Evolutionary conservation across 75 land plant genomes (phyloP), one percentile per base, ranked within the genome.

Genomic region (Gnetum montanum): DNA sequence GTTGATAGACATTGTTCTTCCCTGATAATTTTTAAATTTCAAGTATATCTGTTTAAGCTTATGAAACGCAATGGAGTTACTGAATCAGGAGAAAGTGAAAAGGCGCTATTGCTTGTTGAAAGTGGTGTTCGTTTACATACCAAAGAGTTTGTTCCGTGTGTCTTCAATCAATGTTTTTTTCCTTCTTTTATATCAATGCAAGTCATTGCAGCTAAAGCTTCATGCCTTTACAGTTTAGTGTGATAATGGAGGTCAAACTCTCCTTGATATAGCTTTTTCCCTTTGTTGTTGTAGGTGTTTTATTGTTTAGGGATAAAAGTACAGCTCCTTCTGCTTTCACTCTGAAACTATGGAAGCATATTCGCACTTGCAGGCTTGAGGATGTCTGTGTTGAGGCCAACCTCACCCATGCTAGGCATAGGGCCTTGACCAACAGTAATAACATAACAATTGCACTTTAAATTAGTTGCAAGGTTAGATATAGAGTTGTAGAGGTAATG

Each of bases 61-160:
- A 80, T 86, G 80, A 89, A 82, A 36, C 89, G 98, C 55, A 94
- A 96, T 56, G 98, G 98, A 26, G 74, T 85, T 0, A 83, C 98
- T 3, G 90, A 83, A 46, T 94, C 98, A 3, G 98, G 98, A 15
- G 98, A 89, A 71, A 88, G 98, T 55, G 98, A 94, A 53, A 89
- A 80, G 71, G 81, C 84, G 36, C 40, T 94, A 27, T 29, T 94
- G 61, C 70, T 94, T 35, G 78, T 94, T 68, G 98, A 94, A 65
- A 94, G 98, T 66, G 98, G 98, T 38, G 75, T 78, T 30, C 57
- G 98, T 26, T 70, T 94, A 62, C 98, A 94, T 47, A 89, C 86
- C 36, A 94, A 95, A 48, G 84, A 60, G 19, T 94, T 85, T 74
- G 69, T 74, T 16, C 57, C 90, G 98, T 93, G 70, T 25, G 51